Percentiles rank a stretch among this genome's conserved stretches.
Conservation (phyloP, 2,329 filamentous ascomycete genomes). For the Trichoderma koningii region DNA sequence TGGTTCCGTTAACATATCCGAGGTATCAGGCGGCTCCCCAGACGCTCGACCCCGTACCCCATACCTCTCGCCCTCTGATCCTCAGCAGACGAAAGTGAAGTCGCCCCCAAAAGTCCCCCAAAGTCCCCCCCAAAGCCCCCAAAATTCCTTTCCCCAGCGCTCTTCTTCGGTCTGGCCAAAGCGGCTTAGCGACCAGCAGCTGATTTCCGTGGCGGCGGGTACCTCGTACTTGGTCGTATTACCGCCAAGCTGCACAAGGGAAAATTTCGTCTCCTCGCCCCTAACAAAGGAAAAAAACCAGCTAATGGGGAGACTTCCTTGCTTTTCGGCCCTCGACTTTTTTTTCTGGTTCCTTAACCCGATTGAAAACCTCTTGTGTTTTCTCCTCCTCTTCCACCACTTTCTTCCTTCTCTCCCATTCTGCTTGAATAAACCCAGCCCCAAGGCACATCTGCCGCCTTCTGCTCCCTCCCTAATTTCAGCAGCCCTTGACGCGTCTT, state of each 20-base stretch:
- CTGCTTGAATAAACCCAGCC: no score
- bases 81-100: background rate
- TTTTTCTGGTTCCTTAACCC: background rate
- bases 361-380: background rate
- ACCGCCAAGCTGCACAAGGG: background rate
- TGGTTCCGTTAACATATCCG: background rate
- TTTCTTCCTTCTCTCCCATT: no score
- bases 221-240: background rate
- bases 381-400: background rate
- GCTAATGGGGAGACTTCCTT: background rate
- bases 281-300: background rate
- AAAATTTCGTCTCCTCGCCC: conserved; percentile 17
- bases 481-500: conserved; percentile 10
- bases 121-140: background rate
- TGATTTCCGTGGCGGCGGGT: conserved; percentile 22
- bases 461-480: conserved; percentile 15
- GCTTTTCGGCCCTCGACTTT: background rate
- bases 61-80: background rate
- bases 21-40: background rate
- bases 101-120: no score
- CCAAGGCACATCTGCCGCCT: conserved; percentile 1
- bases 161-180: conserved; percentile 12
- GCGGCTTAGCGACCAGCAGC: conserved; percentile 20
- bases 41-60: background rate
- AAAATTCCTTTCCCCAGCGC: background rate